Evolutionary conservation across 495 filamentous ascomycete genomes (phyloP).

Genomic region (Ascobolus immersus): DNA sequence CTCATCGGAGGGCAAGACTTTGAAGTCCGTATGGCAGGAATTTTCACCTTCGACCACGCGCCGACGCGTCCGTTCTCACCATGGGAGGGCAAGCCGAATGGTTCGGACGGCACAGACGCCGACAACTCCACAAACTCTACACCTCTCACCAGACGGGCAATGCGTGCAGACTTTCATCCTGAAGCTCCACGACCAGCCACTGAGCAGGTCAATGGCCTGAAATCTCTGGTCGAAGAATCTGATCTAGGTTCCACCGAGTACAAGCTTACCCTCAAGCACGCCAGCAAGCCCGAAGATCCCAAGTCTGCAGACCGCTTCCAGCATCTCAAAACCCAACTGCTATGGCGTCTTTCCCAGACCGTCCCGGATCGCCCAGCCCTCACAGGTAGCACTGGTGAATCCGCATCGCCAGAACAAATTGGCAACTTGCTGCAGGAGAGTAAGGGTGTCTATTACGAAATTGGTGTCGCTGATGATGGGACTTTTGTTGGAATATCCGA

Average conservation of each 20-base stretch:
- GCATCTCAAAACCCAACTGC: constrained; percentile 74
- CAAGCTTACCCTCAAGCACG: constrained; percentile 73
- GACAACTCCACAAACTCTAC: constrained; percentile 6
- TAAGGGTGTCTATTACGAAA: constrained; percentile 80
- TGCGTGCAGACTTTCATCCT: constrained; percentile 18
- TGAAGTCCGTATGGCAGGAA: constrained; percentile 97
- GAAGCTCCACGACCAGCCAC: constrained; percentile 45
- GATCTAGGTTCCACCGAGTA: constrained; percentile 90
- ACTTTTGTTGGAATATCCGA: constrained; percentile 69
- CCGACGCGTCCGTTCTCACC: constrained; percentile 72
- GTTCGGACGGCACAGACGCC: constrained; percentile 5
- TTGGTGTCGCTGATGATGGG: constrained; percentile 86
- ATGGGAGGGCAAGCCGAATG: constrained; percentile 24
- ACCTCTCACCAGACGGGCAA: not conserved
- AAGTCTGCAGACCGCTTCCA: constrained; percentile 53
- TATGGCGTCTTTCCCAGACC: constrained; percentile 89
- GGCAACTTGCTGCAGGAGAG: constrained; percentile 67
- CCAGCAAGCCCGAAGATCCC: too few species aligned
- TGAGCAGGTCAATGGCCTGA: constrained; percentile 11
- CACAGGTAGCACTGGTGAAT: constrained; percentile 23
- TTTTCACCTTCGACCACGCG: constrained; percentile 83
- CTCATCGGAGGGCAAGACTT: too few species aligned
- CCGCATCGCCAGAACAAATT: constrained; percentile 36
- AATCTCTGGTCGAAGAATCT: constrained; percentile 54
- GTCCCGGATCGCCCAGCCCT: constrained; percentile 36